Base-by-base conservation (phyloP, 345 rosid genomes). In the Citrus hindsii region DNA sequence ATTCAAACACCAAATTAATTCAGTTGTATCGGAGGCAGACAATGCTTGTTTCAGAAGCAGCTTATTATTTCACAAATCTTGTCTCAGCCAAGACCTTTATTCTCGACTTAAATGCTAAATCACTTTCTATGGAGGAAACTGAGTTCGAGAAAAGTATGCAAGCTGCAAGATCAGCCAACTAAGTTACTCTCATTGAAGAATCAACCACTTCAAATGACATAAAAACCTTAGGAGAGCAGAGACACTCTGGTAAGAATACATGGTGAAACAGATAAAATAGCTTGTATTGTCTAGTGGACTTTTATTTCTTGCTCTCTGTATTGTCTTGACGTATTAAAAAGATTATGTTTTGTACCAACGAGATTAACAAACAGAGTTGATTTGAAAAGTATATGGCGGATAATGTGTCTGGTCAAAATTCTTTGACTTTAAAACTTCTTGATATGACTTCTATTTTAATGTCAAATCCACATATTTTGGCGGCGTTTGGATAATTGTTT, bases 91-190 rank as follows among this genome's bases (percentile, higher is more conserved):
- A 83, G 86, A 78, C 92, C 53, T 86, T 89, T 77, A 82, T 84
- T 53, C 65, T 80, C 9, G 91, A 90, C 75, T 75, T 88, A 67
- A 87, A 80, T 59, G 84, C 91, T 56, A 87, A 87, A 25, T 90
- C 94, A 51, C 89, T 89, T 63, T 87, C 91, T 28, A 85, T 91
- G 63, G 85, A 86, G 76, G 32, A 30, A 30, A 30, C 32, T 30
- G 97, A 85, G 79, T 90, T 87, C 42, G 89, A 90, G 83, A 85
- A 87, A 78, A 84, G 84, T 68, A 86, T 89, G 93, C 81, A 84
- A 80, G 86, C 88, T n/a, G 91, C 90, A 22, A 84, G 79, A 79
- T 70, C 79, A 75, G 83, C 86, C 73, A 82, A 63, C 74, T 74
- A 76, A 69, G 78, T 58, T 19, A 67, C 77, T 32, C 84, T 69